These are phyloP conservation scores for Starmerella sp. DNA, from an alignment of 805 yeast species.

Conservation along the genomic window DNA sequence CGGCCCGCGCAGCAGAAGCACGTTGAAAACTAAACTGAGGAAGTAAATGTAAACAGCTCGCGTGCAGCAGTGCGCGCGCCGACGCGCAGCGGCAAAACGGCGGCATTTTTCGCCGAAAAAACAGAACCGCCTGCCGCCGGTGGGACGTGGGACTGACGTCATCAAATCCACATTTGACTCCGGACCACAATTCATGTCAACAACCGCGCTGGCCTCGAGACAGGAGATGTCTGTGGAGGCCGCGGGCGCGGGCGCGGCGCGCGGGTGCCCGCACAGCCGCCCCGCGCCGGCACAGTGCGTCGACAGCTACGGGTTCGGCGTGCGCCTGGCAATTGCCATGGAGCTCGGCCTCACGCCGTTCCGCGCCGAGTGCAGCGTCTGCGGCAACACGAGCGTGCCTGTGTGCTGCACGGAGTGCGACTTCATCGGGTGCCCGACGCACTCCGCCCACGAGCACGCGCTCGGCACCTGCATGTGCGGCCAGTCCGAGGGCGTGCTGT, in stretches of 20 bases:
- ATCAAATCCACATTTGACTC: not conserved
- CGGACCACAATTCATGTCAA: conserved; percentile 4
- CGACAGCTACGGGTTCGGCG: conserved; percentile 13
- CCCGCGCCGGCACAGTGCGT: conserved; percentile 9
- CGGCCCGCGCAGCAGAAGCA: no score
- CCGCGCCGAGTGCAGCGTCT: conserved; percentile 10
- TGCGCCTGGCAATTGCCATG: conserved; percentile 12
- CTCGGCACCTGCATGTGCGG: conserved; percentile 54
- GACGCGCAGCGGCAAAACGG: no score
- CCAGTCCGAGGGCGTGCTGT: conserved; percentile 45
- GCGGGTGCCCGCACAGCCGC: conserved; percentile 13
- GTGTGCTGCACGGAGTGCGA: conserved; percentile 22
- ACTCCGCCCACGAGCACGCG: conserved; percentile 31
- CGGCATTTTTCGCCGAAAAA: not conserved
- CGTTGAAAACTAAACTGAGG: no score
- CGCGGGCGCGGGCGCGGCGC: not conserved
- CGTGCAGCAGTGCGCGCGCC: no score
- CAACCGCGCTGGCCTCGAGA: not conserved
- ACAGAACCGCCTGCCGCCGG: not conserved
- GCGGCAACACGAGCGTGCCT: conserved; percentile 10
- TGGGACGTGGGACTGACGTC: conserved; percentile 1
- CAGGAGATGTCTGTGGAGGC: not conserved
- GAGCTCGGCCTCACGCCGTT: conserved; percentile 2
- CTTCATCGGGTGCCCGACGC: conserved; percentile 20
- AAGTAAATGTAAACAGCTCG: no score